Conservation (phyloP, 495 filamentous ascomycete species). For the Jackrogersella multiformis region DNA sequence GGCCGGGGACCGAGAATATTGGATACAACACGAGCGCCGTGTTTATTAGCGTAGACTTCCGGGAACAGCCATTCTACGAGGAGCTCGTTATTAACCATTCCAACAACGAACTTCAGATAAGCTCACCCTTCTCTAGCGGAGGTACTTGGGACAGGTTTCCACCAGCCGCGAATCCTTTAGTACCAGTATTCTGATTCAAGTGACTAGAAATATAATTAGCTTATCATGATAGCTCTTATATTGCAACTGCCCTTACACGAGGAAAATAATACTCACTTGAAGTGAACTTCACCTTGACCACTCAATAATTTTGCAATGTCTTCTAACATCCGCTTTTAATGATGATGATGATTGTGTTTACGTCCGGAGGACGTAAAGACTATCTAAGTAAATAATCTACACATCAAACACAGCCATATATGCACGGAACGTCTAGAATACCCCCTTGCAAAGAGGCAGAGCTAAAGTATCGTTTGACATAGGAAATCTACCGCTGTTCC, state of each 20-base stretch:
- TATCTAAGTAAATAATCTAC: no score
- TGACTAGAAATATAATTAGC: not conserved
- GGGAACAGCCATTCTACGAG: not conserved
- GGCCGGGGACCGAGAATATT: not conserved
- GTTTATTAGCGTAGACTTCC: constrained; percentile 1
- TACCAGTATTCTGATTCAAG: constrained; percentile 1
- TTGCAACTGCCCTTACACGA: not conserved
- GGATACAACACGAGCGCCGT: constrained; percentile 1
- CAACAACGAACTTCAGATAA: no score
- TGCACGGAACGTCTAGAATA: no score
- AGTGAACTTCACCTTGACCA: not conserved
- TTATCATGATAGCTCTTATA: not conserved
- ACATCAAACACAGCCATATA: no score
- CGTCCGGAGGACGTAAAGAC: no score
- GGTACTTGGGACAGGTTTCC: constrained; percentile 1
- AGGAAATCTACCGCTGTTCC: no score
- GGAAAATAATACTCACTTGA: not conserved
- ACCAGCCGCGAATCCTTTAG: not conserved
- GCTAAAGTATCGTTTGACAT: no score
- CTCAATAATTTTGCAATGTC: not conserved
- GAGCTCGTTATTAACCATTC: not conserved
- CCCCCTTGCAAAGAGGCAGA: no score
- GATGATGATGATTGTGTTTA: no score
- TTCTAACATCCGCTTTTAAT: not conserved
- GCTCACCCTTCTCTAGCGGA: not conserved